Percentiles rank a stretch among this genome's conserved stretches.
Conservation (phyloP, 2,329 filamentous ascomycete species). For the Parastagonospora avenae region DNA sequence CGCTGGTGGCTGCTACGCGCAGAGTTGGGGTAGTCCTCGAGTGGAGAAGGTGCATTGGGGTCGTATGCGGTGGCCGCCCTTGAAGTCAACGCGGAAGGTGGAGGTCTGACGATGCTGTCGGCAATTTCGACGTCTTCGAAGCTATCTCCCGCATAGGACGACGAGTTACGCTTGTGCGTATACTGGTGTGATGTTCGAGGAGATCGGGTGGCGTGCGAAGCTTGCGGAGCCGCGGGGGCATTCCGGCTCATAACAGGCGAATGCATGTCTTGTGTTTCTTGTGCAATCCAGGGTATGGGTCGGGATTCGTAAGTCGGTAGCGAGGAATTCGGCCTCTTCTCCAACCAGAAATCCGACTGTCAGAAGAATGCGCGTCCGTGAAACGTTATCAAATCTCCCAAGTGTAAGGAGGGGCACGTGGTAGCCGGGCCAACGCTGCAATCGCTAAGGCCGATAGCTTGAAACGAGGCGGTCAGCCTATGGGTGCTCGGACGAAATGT, state of each 20-base stretch:
- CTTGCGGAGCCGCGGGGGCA: constrained; percentile 19
- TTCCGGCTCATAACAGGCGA: constrained; percentile 29
- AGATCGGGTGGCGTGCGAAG: constrained; percentile 36
- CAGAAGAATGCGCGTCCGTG: constrained; percentile 9
- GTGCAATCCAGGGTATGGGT: not conserved
- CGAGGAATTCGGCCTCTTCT: constrained; percentile 27
- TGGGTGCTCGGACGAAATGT: constrained; percentile 10
- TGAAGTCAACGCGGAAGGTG: constrained; percentile 42
- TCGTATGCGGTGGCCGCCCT: constrained; percentile 39
- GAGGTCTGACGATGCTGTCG: constrained; percentile 33
- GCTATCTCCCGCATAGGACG: constrained; percentile 2
- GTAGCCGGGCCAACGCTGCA: constrained; percentile 4
- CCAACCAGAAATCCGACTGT: constrained; percentile 20
- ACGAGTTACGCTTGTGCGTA: constrained; percentile 8
- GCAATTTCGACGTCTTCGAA: constrained; percentile 44
- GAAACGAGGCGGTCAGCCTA: constrained; percentile 1
- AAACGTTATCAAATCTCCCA: constrained; percentile 7
- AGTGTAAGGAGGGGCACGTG: not conserved
- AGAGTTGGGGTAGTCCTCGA: constrained; percentile 31
- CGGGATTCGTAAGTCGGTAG: constrained; percentile 14
- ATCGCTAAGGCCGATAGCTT: constrained; percentile 8
- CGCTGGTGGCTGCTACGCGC: constrained; percentile 36
- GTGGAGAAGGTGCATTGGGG: constrained; percentile 33
- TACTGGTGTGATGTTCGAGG: constrained; percentile 15
- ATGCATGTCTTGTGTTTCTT: constrained; percentile 21